Conservation (phyloP, 208 protist genomes). For the Acanthamoeba triangularis region DNA sequence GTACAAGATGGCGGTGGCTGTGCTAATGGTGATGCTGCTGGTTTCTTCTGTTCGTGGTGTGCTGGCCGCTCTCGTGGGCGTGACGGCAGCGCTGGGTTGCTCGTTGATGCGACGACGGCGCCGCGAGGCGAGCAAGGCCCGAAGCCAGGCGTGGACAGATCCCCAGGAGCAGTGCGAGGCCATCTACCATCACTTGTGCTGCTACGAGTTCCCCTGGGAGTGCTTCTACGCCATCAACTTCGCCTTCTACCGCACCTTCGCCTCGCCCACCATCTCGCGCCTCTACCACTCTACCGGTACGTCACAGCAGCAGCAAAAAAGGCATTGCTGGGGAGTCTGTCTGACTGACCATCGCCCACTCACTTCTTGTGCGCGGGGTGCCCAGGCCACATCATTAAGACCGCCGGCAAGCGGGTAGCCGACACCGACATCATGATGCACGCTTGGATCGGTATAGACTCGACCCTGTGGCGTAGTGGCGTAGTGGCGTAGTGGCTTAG, state of each 20-base stretch:
- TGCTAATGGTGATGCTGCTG: neutral
- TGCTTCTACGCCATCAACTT: conserved; percentile 41
- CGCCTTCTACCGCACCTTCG: conserved; percentile 25
- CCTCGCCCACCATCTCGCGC: neutral
- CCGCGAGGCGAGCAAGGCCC: neutral
- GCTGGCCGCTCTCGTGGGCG: neutral
- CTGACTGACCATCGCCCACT: no score
- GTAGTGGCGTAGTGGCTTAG: no score
- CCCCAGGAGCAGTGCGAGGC: neutral
- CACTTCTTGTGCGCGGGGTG: no score
- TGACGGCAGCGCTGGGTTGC: neutral
- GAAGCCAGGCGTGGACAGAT: neutral
- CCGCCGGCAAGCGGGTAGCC: neutral
- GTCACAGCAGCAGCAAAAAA: neutral
- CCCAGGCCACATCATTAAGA: neutral
- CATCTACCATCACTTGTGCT: conserved; percentile 26
- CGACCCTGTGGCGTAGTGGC: neutral
- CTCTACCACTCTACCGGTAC: conserved; percentile 3
- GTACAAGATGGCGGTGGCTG: neutral
- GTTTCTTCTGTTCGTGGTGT: no score
- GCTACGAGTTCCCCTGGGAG: conserved; percentile 3
- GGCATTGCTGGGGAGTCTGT: no score
- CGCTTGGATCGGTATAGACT: neutral
- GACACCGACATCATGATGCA: conserved; percentile 44
- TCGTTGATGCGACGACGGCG: neutral